Evolutionary conservation across 805 yeast species (phyloP).

Genomic region (Kluyveromyces wickerhamii): DNA sequence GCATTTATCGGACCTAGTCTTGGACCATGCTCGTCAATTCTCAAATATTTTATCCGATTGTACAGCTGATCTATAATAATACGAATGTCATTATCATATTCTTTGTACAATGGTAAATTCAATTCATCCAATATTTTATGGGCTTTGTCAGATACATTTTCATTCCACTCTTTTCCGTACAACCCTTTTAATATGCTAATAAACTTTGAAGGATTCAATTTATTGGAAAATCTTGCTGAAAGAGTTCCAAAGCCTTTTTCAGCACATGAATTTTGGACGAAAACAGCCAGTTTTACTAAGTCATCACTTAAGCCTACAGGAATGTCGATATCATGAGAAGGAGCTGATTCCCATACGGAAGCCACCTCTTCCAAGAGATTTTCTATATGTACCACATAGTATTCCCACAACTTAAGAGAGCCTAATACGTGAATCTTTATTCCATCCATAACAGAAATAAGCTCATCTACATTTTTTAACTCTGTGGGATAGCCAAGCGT

Average conservation of each 20-base stretch:
- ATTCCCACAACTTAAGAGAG: slow-evolving; percentile 76
- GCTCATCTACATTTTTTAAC: slow-evolving; percentile 44
- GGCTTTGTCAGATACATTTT: slow-evolving; percentile 35
- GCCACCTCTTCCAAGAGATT: slow-evolving; percentile 35
- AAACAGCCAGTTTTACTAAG: slow-evolving; percentile 40
- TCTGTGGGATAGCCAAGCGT: slow-evolving; percentile 55
- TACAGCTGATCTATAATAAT: slow-evolving; percentile 61
- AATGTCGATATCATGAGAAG: slow-evolving; percentile 31
- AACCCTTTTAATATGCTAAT: slow-evolving; percentile 42
- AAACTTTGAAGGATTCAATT: slow-evolving; percentile 42
- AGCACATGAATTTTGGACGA: slow-evolving; percentile 35
- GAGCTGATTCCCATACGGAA: slow-evolving; percentile 27
- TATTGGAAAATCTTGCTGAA: slow-evolving; percentile 45
- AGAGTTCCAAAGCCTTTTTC: slow-evolving; percentile 36
- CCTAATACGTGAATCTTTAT: slow-evolving; percentile 61
- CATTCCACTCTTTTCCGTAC: slow-evolving; percentile 29
- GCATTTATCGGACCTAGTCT: slow-evolving; percentile 57
- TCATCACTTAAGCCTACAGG: slow-evolving; percentile 38
- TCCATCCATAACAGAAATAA: slow-evolving; percentile 56
- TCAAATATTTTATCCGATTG: slow-evolving; percentile 67
- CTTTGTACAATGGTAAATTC: slow-evolving; percentile 61
- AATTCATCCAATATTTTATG: slow-evolving; percentile 61
- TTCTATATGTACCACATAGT: slow-evolving; percentile 59
- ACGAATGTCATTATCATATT: slow-evolving; percentile 65
- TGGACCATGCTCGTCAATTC: slow-evolving; percentile 81